Evolutionary conservation across 169 alveolate genomes (phyloP).

Genomic region (Theileria parva): DNA sequence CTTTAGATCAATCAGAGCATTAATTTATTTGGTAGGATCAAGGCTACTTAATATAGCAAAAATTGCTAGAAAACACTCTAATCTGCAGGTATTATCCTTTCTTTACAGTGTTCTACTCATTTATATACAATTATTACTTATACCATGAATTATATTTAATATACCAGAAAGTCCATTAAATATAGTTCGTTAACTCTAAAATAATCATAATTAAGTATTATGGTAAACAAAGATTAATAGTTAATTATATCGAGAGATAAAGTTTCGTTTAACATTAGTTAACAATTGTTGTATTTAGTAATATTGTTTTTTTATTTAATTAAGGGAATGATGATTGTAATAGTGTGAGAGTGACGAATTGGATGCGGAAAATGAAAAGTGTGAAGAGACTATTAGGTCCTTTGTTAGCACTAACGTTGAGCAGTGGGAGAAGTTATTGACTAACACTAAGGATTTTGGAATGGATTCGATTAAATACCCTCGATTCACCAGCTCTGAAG

Average conservation of each 20-base stretch:
- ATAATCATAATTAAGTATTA: too few species aligned
- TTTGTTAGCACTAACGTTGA: constrained; percentile 20
- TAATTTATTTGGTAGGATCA: constrained; percentile 50
- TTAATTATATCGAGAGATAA: too few species aligned
- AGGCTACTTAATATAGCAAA: constrained; percentile 49
- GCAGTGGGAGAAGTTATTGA: constrained; percentile 29
- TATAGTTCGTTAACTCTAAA: too few species aligned
- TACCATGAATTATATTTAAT: too few species aligned
- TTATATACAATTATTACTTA: too few species aligned
- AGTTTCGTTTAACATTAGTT: too few species aligned
- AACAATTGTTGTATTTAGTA: too few species aligned
- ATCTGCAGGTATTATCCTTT: constrained; percentile 1
- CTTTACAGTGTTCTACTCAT: too few species aligned
- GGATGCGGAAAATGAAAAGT: constrained; percentile 16
- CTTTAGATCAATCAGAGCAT: constrained; percentile 46
- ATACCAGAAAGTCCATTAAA: too few species aligned
- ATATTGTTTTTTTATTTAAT: too few species aligned
- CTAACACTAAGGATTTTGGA: background rate
- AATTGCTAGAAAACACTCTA: constrained; percentile 22
- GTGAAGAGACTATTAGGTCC: constrained; percentile 22
- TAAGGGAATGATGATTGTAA: background rate
- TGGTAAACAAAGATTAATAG: too few species aligned
- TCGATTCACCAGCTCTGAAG: background rate
- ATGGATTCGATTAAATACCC: background rate
- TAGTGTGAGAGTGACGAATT: background rate